Base-by-base conservation (phyloP, 2,329 filamentous ascomycete genomes). In the Nemania abortiva region DNA sequence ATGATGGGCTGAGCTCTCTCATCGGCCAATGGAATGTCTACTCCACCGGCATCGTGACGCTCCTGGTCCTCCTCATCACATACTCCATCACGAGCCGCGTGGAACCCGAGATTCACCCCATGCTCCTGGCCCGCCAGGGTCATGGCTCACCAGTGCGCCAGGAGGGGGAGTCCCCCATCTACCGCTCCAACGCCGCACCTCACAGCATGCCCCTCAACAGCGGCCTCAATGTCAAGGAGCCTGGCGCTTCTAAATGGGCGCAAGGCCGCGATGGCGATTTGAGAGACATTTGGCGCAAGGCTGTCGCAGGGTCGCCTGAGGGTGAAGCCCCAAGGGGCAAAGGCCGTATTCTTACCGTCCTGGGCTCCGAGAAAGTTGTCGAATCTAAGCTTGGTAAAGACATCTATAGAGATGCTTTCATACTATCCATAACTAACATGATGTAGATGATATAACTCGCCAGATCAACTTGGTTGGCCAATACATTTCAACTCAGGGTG, bases 61-160 rank as follows among this genome's bases (percentile, higher is more conserved):
- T 88, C 69, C 84, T 98, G 52, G 83, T 91, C 69, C 84, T 86
- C 63, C 87, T 94, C 76, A 81, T 95, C 65, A 86, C 90, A 66
- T 94, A 93, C 81, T 88, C 90, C 53, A 82, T 97, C 72, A 84
- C 92, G 75, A 89, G 89, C 70, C 87, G 88, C 59, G 88, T 89
- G 69, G 95, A 98, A 62, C 92, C 96, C 6, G 96, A 99, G 83
- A 92, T 92, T 5, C 96, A 98, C 81, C 95, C 96, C 39, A 90
- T 97, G 81, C 88, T 98, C 56, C 90, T 99, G 31, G 92, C 93
- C 64, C 89, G 95, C 63, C 96, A 98, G 84, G 89, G 94, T 2
- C 86, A 90, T 72, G 87, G 92, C 59, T 92, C 93, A 9, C 89
- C 91, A 13, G 92, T 98, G 62, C 89, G 96, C 74, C 90, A 95